These are phyloP conservation scores for Microdochium trichocladiopsis DNA, from an alignment of 2,329 filamentous ascomycete species.

Conservation along the genomic window DNA sequence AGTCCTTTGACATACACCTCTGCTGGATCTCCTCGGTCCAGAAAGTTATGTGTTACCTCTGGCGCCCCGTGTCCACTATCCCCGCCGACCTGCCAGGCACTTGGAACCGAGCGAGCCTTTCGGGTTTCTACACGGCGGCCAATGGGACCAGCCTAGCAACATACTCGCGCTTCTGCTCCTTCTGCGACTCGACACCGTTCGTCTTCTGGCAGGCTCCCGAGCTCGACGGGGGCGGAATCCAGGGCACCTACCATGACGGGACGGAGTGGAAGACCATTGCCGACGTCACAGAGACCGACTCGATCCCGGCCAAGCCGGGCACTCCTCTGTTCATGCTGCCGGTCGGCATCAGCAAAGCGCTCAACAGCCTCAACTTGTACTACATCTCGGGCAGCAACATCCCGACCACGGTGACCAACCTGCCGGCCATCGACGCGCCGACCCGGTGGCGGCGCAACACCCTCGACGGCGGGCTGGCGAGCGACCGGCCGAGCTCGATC, in stretches of 20 bases:
- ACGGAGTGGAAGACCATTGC: neutral
- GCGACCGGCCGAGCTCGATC: neutral
- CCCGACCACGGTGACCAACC: neutral
- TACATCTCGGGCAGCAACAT: neutral
- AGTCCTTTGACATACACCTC: neutral
- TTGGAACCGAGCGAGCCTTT: neutral
- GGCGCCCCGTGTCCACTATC: neutral
- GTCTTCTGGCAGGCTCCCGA: neutral
- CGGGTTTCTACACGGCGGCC: neutral
- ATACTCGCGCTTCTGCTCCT: neutral
- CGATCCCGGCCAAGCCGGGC: neutral
- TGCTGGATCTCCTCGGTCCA: neutral
- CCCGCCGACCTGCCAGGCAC: neutral
- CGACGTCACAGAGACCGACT: neutral
- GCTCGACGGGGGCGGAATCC: neutral
- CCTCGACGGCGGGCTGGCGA: neutral
- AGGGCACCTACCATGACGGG: neutral
- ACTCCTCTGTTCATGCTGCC: neutral
- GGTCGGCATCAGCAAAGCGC: neutral
- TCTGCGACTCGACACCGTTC: neutral
- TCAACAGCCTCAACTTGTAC: neutral
- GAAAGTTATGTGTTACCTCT: neutral
- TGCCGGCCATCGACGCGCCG: neutral
- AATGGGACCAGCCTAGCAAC: neutral
- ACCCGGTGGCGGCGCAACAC: neutral